These are phyloP conservation scores for Salix viminalis DNA, from an alignment of 345 rosid species.

Conservation along the genomic window DNA sequence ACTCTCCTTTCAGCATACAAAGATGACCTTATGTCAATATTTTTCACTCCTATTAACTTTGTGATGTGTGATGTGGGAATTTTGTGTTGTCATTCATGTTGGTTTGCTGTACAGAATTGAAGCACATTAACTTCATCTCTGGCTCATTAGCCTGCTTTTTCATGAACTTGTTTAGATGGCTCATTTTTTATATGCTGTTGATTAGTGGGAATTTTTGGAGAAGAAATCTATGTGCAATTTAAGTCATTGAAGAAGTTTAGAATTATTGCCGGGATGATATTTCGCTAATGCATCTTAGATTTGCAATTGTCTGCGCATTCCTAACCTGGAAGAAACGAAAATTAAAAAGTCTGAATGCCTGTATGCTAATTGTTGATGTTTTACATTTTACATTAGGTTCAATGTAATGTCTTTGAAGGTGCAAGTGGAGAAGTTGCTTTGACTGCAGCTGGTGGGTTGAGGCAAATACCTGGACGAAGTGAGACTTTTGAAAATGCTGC, in stretches of 20 bases:
- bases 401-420: conserved; percentile 85
- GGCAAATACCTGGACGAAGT: conserved; percentile 70
- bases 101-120: not conserved
- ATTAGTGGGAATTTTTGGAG: not conserved
- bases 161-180: not conserved
- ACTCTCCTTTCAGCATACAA: not conserved
- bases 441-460: conserved; percentile 88
- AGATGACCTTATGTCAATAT: not conserved
- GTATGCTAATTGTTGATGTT: conserved; percentile 15
- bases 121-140: not conserved
- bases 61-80: not conserved
- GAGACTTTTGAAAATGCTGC: conserved; percentile 84
- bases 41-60: not conserved
- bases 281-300: not conserved
- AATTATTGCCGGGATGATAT: not conserved
- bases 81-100: not conserved
- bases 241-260: not conserved
- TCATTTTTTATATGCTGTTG: not conserved
- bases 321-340: not conserved
- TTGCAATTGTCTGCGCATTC: conserved; percentile 5
- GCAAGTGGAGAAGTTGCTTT: conserved; percentile 79
- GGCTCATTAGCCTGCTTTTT: not conserved
- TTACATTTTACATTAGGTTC: conserved; percentile 52
- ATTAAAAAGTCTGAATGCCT: not conserved
- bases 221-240: not conserved